Evolutionary conservation across 1,284 basidiomycete species (phyloP).

Genomic region (Stereum hirsutum): DNA sequence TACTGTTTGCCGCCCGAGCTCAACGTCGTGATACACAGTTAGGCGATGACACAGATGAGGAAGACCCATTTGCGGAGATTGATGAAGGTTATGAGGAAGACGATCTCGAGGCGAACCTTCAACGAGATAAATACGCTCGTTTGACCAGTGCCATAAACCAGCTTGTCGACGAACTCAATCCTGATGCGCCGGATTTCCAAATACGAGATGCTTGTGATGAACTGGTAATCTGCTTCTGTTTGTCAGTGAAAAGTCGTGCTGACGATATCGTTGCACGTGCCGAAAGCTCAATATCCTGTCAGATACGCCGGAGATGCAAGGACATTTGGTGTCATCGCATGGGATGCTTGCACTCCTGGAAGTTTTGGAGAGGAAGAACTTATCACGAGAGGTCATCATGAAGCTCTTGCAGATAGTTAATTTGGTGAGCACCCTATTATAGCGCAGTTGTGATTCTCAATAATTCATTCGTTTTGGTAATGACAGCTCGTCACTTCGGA

Average conservation of each 20-base stretch:
- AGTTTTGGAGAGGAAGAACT: slow-evolving; percentile 79
- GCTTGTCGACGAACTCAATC: slow-evolving; percentile 80
- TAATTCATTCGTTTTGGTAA: not conserved
- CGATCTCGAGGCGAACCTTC: slow-evolving; percentile 81
- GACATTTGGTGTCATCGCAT: slow-evolving; percentile 84
- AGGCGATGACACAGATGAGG: slow-evolving; percentile 78
- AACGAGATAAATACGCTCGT: slow-evolving; percentile 85
- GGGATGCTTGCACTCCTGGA: slow-evolving; percentile 93
- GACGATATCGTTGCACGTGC: not conserved
- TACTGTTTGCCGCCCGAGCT: slow-evolving; percentile 5
- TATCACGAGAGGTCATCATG: slow-evolving; percentile 76
- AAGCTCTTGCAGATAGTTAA: slow-evolving; percentile 88
- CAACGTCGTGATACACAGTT: slow-evolving; percentile 30
- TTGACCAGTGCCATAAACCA: slow-evolving; percentile 74
- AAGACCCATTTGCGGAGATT: slow-evolving; percentile 95
- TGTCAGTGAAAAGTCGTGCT: slow-evolving; percentile 1
- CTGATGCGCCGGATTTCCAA: slow-evolving; percentile 71
- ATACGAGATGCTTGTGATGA: slow-evolving; percentile 82
- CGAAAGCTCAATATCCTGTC: slow-evolving; percentile 67
- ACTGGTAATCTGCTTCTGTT: slow-evolving; percentile 42
- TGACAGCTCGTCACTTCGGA: slow-evolving; percentile 73
- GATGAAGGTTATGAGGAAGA: slow-evolving; percentile 87
- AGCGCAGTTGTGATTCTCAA: no score
- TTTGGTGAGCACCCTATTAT: slow-evolving; percentile 39
- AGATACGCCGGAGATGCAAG: slow-evolving; percentile 83